Evolutionary conservation across 148 eudicot species (phyloP).

Genomic region (Rhododendron williamsianum): DNA sequence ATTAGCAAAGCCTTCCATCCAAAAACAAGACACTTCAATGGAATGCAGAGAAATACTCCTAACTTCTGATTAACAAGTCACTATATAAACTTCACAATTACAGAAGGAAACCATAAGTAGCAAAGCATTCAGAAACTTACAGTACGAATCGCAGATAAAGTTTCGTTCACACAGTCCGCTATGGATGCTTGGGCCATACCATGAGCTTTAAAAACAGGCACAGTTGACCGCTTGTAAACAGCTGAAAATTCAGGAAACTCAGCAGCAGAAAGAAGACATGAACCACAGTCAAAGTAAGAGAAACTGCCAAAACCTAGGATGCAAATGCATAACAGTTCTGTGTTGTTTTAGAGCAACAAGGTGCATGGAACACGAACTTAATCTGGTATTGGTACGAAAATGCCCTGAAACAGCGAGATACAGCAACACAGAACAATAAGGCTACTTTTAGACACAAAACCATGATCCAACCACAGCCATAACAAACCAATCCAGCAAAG

Average conservation of each 20-base stretch:
- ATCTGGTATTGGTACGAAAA: not conserved
- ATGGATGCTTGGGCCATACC: conserved; percentile 77
- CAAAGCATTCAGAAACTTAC: conserved; percentile 38
- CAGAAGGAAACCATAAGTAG: not conserved
- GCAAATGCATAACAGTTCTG: not conserved
- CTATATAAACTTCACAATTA: not conserved
- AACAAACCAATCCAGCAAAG: not conserved
- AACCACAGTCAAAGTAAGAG: not conserved
- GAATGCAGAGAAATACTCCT: not conserved
- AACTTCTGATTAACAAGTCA: not conserved
- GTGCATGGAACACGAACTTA: not conserved
- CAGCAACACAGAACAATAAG: not conserved
- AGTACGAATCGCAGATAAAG: conserved; percentile 93
- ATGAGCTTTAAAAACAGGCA: conserved; percentile 83
- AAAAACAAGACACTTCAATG: conserved; percentile 6
- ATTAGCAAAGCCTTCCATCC: not conserved
- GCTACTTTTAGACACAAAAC: not conserved
- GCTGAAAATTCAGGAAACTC: conserved; percentile 40
- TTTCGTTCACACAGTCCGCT: conserved; percentile 89
- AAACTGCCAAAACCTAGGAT: not conserved
- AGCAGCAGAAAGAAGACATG: conserved; percentile 12
- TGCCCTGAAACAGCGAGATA: not conserved
- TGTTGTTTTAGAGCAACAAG: not conserved
- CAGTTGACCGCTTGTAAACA: conserved; percentile 83
- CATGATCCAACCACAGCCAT: not conserved